phyloP scores from a whole-genome alignment of 1,139 yeast genomes.

The Sugiyamaella grinbergsii region DNA sequence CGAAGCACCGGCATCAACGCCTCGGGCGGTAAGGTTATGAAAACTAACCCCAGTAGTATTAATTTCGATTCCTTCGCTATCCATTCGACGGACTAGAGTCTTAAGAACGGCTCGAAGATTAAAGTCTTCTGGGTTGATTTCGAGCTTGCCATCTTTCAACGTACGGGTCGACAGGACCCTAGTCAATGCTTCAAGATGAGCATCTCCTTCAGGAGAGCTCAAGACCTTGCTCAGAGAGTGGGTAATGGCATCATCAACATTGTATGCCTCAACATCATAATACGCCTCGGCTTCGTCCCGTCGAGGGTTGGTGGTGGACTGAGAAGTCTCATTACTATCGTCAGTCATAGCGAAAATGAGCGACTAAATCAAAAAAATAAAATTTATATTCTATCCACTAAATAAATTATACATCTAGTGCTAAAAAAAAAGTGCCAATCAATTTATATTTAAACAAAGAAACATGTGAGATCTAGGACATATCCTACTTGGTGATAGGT shows the following conservation, averaged over 20 bases:
- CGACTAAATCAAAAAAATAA: background rate
- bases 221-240: constrained; percentile 31
- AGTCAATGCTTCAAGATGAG: constrained; percentile 47
- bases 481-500: constrained; percentile 3
- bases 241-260: constrained; percentile 25
- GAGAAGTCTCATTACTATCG: too few species aligned
- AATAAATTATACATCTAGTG: too few species aligned
- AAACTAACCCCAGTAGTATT: constrained; percentile 55
- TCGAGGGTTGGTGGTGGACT: too few species aligned
- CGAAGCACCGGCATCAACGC: constrained; percentile 56
- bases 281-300: background rate
- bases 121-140: constrained; percentile 46
- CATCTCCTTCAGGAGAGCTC: constrained; percentile 39
- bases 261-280: constrained; percentile 28
- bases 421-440: too few species aligned
- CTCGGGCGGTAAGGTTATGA: constrained; percentile 50
- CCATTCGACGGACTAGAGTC: constrained; percentile 35
- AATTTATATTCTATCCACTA: too few species aligned
- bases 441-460: constrained; percentile 9
- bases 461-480: background rate
- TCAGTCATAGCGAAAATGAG: constrained; percentile 1
- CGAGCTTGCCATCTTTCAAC: constrained; percentile 42
- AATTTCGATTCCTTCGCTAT: constrained; percentile 51
- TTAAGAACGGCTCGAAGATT: constrained; percentile 47
- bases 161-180: constrained; percentile 49